Conservation (phyloP, 768 basidiomycete genomes). For the Kwoniella sp. region DNA sequence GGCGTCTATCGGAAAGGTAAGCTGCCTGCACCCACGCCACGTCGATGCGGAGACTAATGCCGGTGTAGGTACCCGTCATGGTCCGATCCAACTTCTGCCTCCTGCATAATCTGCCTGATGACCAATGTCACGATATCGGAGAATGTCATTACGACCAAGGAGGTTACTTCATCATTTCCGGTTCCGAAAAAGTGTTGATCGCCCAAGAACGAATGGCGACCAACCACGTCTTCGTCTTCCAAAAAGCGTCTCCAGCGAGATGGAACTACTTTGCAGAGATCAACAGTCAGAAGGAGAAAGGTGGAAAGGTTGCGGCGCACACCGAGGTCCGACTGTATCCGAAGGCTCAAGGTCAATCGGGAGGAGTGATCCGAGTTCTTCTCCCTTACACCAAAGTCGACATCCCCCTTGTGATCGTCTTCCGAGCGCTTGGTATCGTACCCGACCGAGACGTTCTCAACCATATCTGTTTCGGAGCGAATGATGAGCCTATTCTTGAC, state of each 20-base stretch:
- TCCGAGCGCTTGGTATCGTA: slow-evolving; percentile 94
- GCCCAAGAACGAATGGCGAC: slow-evolving; percentile 99
- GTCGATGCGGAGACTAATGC: not conserved
- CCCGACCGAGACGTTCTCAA: slow-evolving; percentile 97
- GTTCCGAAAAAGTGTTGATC: slow-evolving; percentile 99
- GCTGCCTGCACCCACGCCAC: not conserved
- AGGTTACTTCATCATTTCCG: slow-evolving; percentile 99
- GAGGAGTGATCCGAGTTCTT: slow-evolving; percentile 87
- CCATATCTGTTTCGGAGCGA: slow-evolving; percentile 97
- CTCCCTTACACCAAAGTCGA: slow-evolving; percentile 98
- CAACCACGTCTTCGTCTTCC: slow-evolving; percentile 98
- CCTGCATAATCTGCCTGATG: slow-evolving; percentile 73
- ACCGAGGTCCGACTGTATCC: slow-evolving; percentile 98
- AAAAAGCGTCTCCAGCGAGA: slow-evolving; percentile 93
- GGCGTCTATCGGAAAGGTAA: slow-evolving; percentile 71
- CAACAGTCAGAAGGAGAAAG: slow-evolving; percentile 94
- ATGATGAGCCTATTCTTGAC: slow-evolving; percentile 93
- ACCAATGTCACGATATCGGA: slow-evolving; percentile 84
- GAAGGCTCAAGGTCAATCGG: slow-evolving; percentile 73
- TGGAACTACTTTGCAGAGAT: slow-evolving; percentile 85
- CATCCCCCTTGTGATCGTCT: slow-evolving; percentile 98
- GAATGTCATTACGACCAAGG: slow-evolving; percentile 98
- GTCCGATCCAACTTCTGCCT: slow-evolving; percentile 93
- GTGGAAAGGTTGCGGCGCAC: slow-evolving; percentile 95
- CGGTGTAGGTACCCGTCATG: slow-evolving; percentile 89